Percentiles rank a stretch among this genome's conserved stretches.
These are phyloP conservation scores for Parasarocladium wereldwijsianum DNA, from an alignment of 2,329 filamentous ascomycete genomes.

Conservation along the genomic window DNA sequence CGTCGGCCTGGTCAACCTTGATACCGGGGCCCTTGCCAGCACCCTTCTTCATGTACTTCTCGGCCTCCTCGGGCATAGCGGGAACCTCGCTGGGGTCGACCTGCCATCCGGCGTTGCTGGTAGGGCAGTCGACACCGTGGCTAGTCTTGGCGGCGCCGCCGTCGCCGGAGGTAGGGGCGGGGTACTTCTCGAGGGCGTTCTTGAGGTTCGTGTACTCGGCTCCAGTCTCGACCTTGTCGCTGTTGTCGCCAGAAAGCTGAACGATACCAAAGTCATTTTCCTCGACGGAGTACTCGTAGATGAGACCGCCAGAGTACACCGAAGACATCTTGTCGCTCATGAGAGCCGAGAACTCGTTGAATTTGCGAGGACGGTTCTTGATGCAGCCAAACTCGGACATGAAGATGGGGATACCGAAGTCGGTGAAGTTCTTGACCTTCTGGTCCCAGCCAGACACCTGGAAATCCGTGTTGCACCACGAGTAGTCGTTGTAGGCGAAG, in stretches of 20 bases:
- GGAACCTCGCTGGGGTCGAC: constrained; percentile 35
- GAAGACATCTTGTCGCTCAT: constrained; percentile 72
- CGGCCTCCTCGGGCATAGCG: constrained; percentile 32
- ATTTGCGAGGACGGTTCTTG: constrained; percentile 60
- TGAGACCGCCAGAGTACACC: constrained; percentile 89
- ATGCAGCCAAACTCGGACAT: constrained; percentile 90
- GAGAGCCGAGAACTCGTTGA: constrained; percentile 63
- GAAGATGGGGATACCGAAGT: constrained; percentile 84
- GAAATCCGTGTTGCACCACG: constrained; percentile 67
- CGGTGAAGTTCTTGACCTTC: constrained; percentile 77
- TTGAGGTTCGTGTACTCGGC: constrained; percentile 46
- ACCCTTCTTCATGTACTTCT: constrained; percentile 37
- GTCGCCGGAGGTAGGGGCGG: constrained; percentile 30
- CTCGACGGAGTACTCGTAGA: constrained; percentile 88
- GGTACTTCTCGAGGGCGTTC: constrained; percentile 30
- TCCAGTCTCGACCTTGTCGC: constrained; percentile 30
- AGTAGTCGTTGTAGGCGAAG: constrained; percentile 84
- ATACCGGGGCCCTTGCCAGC: constrained; percentile 40
- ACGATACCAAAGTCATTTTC: constrained; percentile 70
- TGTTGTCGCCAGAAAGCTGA: constrained; percentile 37
- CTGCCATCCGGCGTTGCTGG: constrained; percentile 32
- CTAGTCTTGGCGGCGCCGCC: constrained; percentile 35
- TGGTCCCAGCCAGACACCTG: constrained; percentile 62
- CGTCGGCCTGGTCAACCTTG: constrained; percentile 28
- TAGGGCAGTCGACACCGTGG: constrained; percentile 32